Conservation (phyloP, 176 grass and related monocot species). For the Triticum aestivum region DNA sequence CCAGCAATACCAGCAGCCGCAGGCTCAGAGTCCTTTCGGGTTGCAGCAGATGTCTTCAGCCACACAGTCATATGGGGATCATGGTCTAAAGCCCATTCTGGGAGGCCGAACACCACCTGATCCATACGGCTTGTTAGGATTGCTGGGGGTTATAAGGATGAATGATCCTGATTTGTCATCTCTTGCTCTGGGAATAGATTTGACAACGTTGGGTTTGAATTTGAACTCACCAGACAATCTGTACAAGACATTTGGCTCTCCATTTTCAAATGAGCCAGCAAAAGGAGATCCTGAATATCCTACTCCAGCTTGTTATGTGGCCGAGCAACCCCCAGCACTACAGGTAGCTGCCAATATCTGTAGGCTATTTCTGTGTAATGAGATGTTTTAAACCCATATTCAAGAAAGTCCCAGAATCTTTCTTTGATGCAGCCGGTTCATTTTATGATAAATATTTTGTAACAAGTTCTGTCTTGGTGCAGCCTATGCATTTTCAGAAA, state of each 20-base stretch:
- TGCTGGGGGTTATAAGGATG: slow-evolving; percentile 77
- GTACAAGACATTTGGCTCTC: slow-evolving; percentile 94
- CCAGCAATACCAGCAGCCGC: slow-evolving; percentile 84
- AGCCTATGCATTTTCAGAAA: slow-evolving; percentile 73
- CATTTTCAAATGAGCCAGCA: slow-evolving; percentile 84
- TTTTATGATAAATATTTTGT: background rate
- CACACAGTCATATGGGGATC: slow-evolving; percentile 75
- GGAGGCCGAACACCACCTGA: slow-evolving; percentile 54
- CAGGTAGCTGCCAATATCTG: slow-evolving; percentile 34
- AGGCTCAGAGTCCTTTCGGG: slow-evolving; percentile 67
- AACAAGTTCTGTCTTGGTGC: slow-evolving; percentile 46
- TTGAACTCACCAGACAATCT: slow-evolving; percentile 92
- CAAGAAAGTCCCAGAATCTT: background rate
- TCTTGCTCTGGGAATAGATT: slow-evolving; percentile 95
- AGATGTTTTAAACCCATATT: background rate
- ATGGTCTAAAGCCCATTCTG: slow-evolving; percentile 66
- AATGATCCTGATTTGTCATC: slow-evolving; percentile 72
- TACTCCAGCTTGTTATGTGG: slow-evolving; percentile 77
- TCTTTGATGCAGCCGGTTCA: background rate
- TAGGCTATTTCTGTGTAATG: background rate
- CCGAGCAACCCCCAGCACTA: slow-evolving; percentile 60
- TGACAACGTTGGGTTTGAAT: slow-evolving; percentile 82
- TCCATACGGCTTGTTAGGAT: slow-evolving; percentile 79
- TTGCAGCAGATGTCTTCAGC: slow-evolving; percentile 80
- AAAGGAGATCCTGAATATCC: slow-evolving; percentile 85